These are phyloP conservation scores for Gleditsia sinensis DNA, from an alignment of 306 rosid species.

Conservation along the genomic window DNA sequence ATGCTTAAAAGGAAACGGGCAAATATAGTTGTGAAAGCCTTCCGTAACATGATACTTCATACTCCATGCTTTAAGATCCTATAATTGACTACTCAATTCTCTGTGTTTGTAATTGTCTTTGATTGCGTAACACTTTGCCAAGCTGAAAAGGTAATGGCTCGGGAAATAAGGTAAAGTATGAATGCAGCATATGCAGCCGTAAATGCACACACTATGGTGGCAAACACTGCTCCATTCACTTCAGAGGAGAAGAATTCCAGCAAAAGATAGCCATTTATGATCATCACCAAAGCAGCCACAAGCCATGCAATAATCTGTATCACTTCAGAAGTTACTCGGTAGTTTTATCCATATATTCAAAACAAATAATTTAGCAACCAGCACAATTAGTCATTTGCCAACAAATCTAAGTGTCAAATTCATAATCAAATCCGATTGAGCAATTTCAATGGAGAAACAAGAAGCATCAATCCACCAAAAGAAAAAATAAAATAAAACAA, in stretches of 20 bases:
- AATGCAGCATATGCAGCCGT: constrained; percentile 72
- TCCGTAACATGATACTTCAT: not conserved
- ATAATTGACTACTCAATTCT: constrained; percentile 44
- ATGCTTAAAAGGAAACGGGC: constrained; percentile 2
- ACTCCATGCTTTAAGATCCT: not conserved
- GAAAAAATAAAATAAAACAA: not conserved
- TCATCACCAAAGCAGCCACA: constrained; percentile 82
- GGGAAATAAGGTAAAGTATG: constrained; percentile 65
- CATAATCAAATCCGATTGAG: not conserved
- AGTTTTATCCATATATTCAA: constrained; percentile 2
- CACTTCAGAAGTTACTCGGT: constrained; percentile 28
- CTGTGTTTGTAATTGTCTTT: constrained; percentile 39
- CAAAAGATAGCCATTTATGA: constrained; percentile 84
- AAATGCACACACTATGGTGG: constrained; percentile 40
- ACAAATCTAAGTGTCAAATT: constrained; percentile 12
- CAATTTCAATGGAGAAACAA: constrained; percentile 14
- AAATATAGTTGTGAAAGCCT: not conserved
- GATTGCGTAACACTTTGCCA: constrained; percentile 36
- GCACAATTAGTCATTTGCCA: not conserved
- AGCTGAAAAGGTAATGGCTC: constrained; percentile 45
- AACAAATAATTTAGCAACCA: not conserved
- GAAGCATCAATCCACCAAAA: constrained; percentile 3
- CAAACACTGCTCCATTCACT: constrained; percentile 56
- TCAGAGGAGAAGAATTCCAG: constrained; percentile 74
- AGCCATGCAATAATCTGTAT: constrained; percentile 70